Evolutionary conservation across 805 yeast species (phyloP).

Genomic region (Kazachstania bromeliacearum): DNA sequence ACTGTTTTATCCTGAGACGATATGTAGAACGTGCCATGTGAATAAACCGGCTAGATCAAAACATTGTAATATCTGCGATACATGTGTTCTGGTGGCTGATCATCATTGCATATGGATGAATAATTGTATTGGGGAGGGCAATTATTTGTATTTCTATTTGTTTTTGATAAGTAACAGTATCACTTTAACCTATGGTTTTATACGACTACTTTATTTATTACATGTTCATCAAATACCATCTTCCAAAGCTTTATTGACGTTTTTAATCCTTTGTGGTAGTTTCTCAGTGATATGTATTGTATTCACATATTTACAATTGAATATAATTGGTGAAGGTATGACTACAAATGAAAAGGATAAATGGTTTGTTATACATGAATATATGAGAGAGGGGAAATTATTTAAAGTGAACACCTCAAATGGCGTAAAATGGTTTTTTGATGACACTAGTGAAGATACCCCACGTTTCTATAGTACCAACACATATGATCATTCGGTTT

Average conservation of each 20-base stretch:
- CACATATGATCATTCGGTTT: conserved; percentile 20
- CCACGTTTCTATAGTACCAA: conserved; percentile 23
- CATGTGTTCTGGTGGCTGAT: conserved; percentile 57
- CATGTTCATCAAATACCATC: conserved; percentile 5
- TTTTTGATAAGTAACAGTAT: conserved; percentile 44
- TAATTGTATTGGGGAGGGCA: conserved; percentile 64
- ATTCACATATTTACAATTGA: conserved; percentile 38
- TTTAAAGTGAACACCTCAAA: conserved; percentile 8
- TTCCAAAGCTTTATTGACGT: conserved; percentile 24
- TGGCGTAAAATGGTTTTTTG: conserved; percentile 14
- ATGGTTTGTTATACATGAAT: conserved; percentile 56
- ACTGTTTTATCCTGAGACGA: conserved; percentile 40
- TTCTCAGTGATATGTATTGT: conserved; percentile 37
- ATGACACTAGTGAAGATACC: conserved; percentile 3
- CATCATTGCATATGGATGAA: conserved; percentile 70
- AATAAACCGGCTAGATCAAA: conserved; percentile 65
- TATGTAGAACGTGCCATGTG: conserved; percentile 50
- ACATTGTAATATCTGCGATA: conserved; percentile 62
- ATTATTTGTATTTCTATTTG: conserved; percentile 49
- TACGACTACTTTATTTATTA: conserved; percentile 14
- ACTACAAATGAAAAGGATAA: conserved; percentile 68
- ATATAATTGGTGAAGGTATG: conserved; percentile 51
- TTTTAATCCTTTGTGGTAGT: conserved; percentile 37
- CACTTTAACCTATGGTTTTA: conserved; percentile 38
- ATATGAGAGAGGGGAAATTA: conserved; percentile 35